Percentiles rank a stretch among this genome's conserved stretches.
Evolutionary conservation across 2,329 filamentous ascomycete species (phyloP).

Genomic region (Cladophialophora bantiana): DNA sequence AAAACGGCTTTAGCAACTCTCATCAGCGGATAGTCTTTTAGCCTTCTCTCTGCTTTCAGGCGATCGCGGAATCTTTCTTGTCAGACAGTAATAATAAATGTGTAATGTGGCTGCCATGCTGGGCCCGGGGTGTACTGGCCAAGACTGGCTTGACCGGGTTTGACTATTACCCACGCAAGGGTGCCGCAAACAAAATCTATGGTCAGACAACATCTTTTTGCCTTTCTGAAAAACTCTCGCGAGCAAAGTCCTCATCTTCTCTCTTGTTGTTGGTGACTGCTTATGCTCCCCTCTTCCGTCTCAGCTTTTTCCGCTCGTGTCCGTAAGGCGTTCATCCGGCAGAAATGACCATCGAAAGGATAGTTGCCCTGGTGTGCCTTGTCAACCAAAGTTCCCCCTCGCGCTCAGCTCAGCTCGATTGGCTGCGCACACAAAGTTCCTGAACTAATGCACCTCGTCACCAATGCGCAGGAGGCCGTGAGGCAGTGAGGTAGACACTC

Average conservation of each 20-base stretch:
- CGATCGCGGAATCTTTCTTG: neutral
- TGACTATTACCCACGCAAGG: too few relatives aligned
- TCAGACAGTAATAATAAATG: neutral
- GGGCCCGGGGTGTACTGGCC: too few relatives aligned
- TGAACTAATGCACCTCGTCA: slow-evolving; percentile 25
- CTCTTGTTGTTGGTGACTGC: neutral
- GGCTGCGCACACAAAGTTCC: slow-evolving; percentile 9
- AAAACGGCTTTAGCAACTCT: too few relatives aligned
- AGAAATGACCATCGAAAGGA: neutral
- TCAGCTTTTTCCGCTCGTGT: neutral
- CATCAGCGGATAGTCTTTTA: too few relatives aligned
- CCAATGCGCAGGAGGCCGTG: neutral
- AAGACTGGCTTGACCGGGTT: too few relatives aligned
- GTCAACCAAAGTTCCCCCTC: slow-evolving; percentile 18
- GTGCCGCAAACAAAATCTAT: too few relatives aligned
- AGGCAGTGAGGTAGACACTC: slow-evolving; percentile 21
- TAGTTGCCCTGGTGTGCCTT: slow-evolving; percentile 10
- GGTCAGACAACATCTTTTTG: neutral
- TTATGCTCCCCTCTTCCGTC: neutral
- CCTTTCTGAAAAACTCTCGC: neutral
- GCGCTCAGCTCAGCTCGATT: neutral
- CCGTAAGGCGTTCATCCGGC: neutral
- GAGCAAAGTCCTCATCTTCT: neutral
- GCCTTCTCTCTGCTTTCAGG: too few relatives aligned
- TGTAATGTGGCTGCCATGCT: too few relatives aligned